Base-by-base conservation (phyloP, 208 protist genomes). In the Endotrypanum monterogeii region DNA sequence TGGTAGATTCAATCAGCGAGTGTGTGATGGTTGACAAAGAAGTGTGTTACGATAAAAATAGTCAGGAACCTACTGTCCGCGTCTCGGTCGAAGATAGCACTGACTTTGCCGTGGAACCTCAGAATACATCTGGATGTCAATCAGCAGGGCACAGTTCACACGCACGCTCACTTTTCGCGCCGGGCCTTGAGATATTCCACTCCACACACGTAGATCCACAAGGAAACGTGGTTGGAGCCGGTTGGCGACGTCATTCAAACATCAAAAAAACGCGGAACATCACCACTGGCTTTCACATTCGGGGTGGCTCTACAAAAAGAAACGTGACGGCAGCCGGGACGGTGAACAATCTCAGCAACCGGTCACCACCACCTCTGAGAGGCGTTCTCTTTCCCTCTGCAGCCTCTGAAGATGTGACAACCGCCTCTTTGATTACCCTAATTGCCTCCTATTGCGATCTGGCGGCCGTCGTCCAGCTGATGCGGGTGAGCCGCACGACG, bases 401-500 rank as follows among this genome's bases (percentile, higher is more conserved):
- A 16, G 55, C 56, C 41, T 73, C 39, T 28, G 70, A 62, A 50
- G 39, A 54, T 1, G 28, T 32, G 20, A 58, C 35, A 1, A 51
- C 54, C 0, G 54, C 44, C 12, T 48, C 74, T 1, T 67, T 82
- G 23, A 25, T 84, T 16, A 56, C 71, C 16, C 54, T 51, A 62
- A 78, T 93, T 39, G 67, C 82, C 41, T 58, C 65, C 25, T 95
- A 88, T 67, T 88, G 84, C 30, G 77, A 88, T 35, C 67, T 87
- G 25, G 46, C 41, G 2, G 74, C 76, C 6, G 54, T 93, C 9
- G 86, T 85, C 48, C 62, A 79, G 67, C 62, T 89, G 28, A 85
- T 93, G 80, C 71, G 68, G 5, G 77, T 90, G 18, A 76, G 69
- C 56, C 78, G 71, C 23, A 37, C 51, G 37, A 83, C 85, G n/a